Conservation (phyloP, 192 early-diverging fungal species). For the Rhizoclosmatium sp. region DNA sequence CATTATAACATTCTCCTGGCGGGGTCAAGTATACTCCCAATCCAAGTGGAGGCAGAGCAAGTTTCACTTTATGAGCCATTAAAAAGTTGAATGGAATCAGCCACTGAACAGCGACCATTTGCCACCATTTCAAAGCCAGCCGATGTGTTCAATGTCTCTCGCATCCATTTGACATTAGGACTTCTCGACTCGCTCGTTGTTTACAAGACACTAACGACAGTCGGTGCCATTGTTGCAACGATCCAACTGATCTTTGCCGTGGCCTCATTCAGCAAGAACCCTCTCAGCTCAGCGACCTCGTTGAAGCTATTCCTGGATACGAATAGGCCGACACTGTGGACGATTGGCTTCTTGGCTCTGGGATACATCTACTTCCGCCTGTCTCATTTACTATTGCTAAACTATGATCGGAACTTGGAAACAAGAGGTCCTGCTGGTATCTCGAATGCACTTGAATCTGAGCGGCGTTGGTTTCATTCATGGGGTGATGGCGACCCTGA, state of each 20-base stretch:
- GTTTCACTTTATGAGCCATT: neutral
- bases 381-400: neutral
- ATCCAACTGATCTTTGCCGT: slow-evolving; percentile 5
- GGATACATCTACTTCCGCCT: neutral
- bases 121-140: neutral
- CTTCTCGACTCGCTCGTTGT: neutral
- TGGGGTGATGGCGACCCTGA: slow-evolving; percentile 20
- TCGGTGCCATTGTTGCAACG: neutral
- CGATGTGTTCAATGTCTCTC: neutral
- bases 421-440: neutral
- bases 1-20: slow-evolving; percentile 15
- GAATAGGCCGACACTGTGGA: neutral
- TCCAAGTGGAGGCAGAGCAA: slow-evolving; percentile 44
- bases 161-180: slow-evolving; percentile 16
- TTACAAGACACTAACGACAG: neutral
- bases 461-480: neutral
- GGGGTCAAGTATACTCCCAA: slow-evolving; percentile 50
- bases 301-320: neutral
- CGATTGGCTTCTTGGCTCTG: neutral
- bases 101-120: neutral
- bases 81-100: neutral
- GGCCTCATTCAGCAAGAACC: neutral
- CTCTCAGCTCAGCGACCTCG: neutral
- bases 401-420: neutral
- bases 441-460: neutral